These are phyloP conservation scores for Lactifluus echinatus DNA, from an alignment of 768 basidiomycete species.

Conservation along the genomic window DNA sequence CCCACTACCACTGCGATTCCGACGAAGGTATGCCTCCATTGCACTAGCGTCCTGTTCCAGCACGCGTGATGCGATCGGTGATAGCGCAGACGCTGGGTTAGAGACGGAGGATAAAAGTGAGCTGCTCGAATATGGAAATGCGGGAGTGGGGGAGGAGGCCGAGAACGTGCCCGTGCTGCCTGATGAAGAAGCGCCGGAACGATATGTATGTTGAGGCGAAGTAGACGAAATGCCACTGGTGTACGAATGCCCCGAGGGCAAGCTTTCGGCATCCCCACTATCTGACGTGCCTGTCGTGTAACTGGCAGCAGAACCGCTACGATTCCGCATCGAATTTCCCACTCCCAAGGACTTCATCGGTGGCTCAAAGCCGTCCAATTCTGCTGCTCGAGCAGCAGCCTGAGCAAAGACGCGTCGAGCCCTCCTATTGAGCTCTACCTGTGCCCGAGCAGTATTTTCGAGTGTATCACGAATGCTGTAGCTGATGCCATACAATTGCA, in stretches of 20 bases:
- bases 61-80: slow-evolving; percentile 74
- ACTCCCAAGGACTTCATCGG: slow-evolving; percentile 40
- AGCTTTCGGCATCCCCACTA: slow-evolving; percentile 20
- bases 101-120: slow-evolving; percentile 21
- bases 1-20: slow-evolving; percentile 76
- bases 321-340: slow-evolving; percentile 27
- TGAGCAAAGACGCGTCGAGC: slow-evolving; percentile 67
- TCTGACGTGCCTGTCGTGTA: slow-evolving; percentile 27
- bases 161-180: slow-evolving; percentile 36
- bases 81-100: slow-evolving; percentile 43
- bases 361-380: slow-evolving; percentile 39
- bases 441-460: slow-evolving; percentile 70
- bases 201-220: slow-evolving; percentile 23
- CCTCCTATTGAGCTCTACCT: slow-evolving; percentile 75
- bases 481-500: slow-evolving; percentile 30
- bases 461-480: slow-evolving; percentile 68
- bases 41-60: slow-evolving; percentile 80
- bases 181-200: slow-evolving; percentile 54
- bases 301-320: slow-evolving; percentile 21
- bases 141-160: slow-evolving; percentile 30
- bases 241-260: slow-evolving; percentile 18
- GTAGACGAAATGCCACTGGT: slow-evolving; percentile 26
- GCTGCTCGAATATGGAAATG: slow-evolving; percentile 31
- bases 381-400: slow-evolving; percentile 57
- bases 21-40: slow-evolving; percentile 75